Conservation (phyloP, 257 asterid species). For the Leptodermis oblonga region DNA sequence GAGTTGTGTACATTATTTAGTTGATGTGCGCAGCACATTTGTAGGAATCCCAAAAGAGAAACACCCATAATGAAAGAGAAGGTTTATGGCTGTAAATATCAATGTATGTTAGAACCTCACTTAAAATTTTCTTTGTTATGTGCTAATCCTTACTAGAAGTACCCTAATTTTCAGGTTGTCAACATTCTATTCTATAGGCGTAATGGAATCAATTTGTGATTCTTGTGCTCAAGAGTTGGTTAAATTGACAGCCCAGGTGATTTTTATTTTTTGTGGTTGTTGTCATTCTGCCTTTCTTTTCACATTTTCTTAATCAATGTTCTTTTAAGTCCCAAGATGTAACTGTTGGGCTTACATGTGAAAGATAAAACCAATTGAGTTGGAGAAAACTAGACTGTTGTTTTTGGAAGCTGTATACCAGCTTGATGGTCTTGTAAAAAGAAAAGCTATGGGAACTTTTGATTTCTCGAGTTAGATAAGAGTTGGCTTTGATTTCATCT, state of each 20-base stretch:
- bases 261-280: conserved; percentile 9
- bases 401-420: too few relatives aligned
- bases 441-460: too few relatives aligned
- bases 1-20: neutral
- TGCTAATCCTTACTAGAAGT: neutral
- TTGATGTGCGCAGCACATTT: neutral
- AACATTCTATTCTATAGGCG: conserved; percentile 43
- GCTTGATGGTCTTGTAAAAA: too few relatives aligned
- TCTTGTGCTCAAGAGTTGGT: conserved; percentile 98
- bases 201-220: conserved; percentile 94
- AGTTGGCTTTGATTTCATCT: too few relatives aligned
- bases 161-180: conserved; percentile 12
- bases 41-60: neutral
- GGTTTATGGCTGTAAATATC: neutral
- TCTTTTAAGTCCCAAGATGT: neutral
- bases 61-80: too few relatives aligned
- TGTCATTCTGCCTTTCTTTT: conserved; percentile 1
- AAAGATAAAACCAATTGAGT: too few relatives aligned
- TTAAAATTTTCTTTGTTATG: neutral
- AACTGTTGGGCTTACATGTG: too few relatives aligned
- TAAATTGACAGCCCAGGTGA: conserved; percentile 89
- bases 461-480: too few relatives aligned
- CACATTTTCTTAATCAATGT: neutral
- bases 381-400: too few relatives aligned
- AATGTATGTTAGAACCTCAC: too few relatives aligned